phyloP scores from a whole-genome alignment of 2,329 filamentous ascomycete genomes.

The Niveomyces coronatus region DNA sequence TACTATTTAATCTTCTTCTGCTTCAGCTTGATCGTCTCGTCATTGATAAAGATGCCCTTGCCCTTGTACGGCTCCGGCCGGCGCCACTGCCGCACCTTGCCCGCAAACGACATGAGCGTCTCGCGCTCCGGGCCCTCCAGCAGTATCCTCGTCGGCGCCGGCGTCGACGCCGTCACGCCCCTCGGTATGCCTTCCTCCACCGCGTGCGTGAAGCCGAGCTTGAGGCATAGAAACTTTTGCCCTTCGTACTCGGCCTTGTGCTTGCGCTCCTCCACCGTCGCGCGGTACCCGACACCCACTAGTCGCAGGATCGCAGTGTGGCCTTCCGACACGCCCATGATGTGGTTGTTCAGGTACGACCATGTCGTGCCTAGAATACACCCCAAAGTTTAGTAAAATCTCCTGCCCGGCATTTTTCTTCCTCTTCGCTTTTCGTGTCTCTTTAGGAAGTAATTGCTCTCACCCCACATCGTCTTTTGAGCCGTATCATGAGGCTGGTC shows the following conservation, averaged over 20 bases:
- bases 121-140: slow-evolving; percentile 83
- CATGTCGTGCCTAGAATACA: slow-evolving; percentile 71
- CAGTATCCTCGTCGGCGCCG: slow-evolving; percentile 83
- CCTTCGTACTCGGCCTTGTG: slow-evolving; percentile 66
- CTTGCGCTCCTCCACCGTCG: slow-evolving; percentile 68
- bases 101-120: slow-evolving; percentile 82
- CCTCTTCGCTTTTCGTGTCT: no score
- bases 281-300: slow-evolving; percentile 92
- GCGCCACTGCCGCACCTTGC: slow-evolving; percentile 78
- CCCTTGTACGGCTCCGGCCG: slow-evolving; percentile 96
- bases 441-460: slow-evolving; percentile 14
- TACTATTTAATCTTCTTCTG: slow-evolving; percentile 88
- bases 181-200: slow-evolving; percentile 78
- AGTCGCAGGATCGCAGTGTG: slow-evolving; percentile 88
- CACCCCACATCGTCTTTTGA: slow-evolving; percentile 96
- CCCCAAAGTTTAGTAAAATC: no score
- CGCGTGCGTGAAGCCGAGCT: slow-evolving; percentile 93
- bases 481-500: slow-evolving; percentile 56
- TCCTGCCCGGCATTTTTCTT: no score
- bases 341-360: slow-evolving; percentile 80
- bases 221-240: slow-evolving; percentile 83
- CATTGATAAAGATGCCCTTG: slow-evolving; percentile 97
- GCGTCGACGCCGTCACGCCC: slow-evolving; percentile 77
- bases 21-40: slow-evolving; percentile 96
- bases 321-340: slow-evolving; percentile 90